phyloP scores from a whole-genome alignment of 2,329 filamentous ascomycete genomes.

The Sporothrix dimorphospora region DNA sequence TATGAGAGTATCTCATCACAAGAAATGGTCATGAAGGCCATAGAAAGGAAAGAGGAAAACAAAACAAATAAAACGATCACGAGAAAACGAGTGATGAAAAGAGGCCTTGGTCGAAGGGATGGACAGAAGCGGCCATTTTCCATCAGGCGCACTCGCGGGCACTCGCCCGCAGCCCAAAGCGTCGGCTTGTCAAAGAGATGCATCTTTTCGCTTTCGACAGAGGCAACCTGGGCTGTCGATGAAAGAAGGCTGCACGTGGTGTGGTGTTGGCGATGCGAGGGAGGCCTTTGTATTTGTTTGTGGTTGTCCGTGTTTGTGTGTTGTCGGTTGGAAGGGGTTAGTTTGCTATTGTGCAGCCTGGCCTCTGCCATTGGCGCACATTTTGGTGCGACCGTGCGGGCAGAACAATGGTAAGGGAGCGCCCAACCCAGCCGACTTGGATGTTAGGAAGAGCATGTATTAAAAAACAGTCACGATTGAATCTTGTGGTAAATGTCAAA shows the following conservation, averaged over 20 bases:
- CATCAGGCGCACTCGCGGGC: not conserved
- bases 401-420: constrained; percentile 18
- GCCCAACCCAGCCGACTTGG: too few relatives aligned
- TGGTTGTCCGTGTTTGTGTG: not conserved
- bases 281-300: constrained; percentile 16
- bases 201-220: not conserved
- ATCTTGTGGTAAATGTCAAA: not conserved
- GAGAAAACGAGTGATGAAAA: not conserved
- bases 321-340: not conserved
- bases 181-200: not conserved
- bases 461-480: not conserved
- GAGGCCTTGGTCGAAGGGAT: not conserved
- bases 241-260: not conserved
- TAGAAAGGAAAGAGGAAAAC: not conserved
- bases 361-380: not conserved
- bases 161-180: not conserved
- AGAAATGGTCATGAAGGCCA: not conserved
- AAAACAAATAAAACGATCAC: not conserved
- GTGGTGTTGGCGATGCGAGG: constrained; percentile 9
- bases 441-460: not conserved
- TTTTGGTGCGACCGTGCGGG: not conserved
- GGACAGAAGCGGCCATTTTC: not conserved
- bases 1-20: not conserved
- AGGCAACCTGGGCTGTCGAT: not conserved
- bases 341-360: constrained; percentile 6